Evolutionary conservation across 78 protist genomes (phyloP), one percentile per base, ranked within the genome.

Genomic region (Dictyostelium firmibasis): DNA sequence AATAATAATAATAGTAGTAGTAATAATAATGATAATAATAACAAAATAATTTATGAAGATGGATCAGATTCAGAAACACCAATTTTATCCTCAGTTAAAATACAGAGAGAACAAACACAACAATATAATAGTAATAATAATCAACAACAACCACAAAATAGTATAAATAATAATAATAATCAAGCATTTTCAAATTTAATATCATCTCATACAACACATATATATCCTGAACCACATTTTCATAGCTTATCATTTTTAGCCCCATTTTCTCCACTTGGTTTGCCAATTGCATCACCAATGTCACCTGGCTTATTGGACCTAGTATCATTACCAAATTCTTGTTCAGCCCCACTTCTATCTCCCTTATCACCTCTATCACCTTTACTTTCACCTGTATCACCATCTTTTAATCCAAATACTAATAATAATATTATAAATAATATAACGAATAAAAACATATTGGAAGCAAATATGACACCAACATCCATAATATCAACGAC

Each of bases 221-320:
- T 41, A 44, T 29, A 47, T 44, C 70, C 70, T 14, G 72, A 79
- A 29, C 41, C 79, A 72, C 44, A 29, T 47, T 50, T 47, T 35
- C 86, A 82, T 57, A 82, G 75, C 35, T 36, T 89, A 31, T 81
- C 94, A 62, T 89, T 89, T 81, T 44, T 78, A n/a, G 94, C 94
- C 35, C 94, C 94, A 3, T 89, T 89, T 70, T 89, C 94, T 35
- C 94, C 94, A 20, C 53, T 89, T 75, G 81, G 67, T 7, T 89
- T 89, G 18, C 93, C 93, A 29, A 64, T 87, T 23, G 81, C 82
- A 62, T 89, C 94, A 81, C 94, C 94, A 60, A 81, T 89, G 76
- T 89, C 94, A 50, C 94, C 94, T 31, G 82, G 94, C 11, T 76
- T 89, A 70, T 20, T 89, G 14, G 94, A 89, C 35, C 35, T 89